Conservation (phyloP, 352 stramenopile genomes). For the Discostella stelligera region DNA sequence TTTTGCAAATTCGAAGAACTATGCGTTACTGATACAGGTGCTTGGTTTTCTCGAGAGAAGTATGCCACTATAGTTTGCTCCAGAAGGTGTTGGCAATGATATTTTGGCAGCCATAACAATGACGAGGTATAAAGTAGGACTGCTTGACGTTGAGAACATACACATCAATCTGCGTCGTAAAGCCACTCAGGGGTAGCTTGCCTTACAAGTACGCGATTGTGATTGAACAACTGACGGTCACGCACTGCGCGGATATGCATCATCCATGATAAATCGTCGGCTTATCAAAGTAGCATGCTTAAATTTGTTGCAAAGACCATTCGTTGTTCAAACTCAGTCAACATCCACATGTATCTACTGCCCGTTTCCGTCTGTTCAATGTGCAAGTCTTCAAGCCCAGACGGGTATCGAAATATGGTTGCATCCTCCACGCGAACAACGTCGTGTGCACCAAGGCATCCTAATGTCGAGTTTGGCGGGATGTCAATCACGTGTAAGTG, state of each 20-base stretch:
- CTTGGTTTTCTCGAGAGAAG: conserved; percentile 6
- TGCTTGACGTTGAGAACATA: neutral
- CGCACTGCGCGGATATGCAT: too few relatives aligned
- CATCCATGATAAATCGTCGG: too few relatives aligned
- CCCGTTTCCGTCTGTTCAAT: conserved; percentile 14
- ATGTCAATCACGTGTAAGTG: conserved; percentile 33
- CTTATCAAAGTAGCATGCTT: too few relatives aligned
- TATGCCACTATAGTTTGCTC: too few relatives aligned
- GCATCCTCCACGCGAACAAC: neutral
- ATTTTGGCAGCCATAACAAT: conserved; percentile 3
- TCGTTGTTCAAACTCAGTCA: conserved; percentile 38
- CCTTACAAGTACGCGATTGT: too few relatives aligned
- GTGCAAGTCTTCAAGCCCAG: conserved; percentile 41
- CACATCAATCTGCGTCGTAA: too few relatives aligned
- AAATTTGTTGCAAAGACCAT: conserved; percentile 29
- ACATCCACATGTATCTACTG: conserved; percentile 38
- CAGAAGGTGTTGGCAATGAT: conserved; percentile 1
- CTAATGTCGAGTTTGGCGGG: conserved; percentile 7
- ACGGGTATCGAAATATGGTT: conserved; percentile 20
- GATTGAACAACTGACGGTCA: too few relatives aligned
- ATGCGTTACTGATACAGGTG: conserved; percentile 18
- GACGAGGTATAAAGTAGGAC: neutral
- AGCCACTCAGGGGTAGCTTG: too few relatives aligned
- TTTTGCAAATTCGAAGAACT: conserved; percentile 13
- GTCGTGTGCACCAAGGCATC: conserved; percentile 12